Evolutionary conservation across 148 eudicot genomes (phyloP).

Genomic region (Rhododendron molle): DNA sequence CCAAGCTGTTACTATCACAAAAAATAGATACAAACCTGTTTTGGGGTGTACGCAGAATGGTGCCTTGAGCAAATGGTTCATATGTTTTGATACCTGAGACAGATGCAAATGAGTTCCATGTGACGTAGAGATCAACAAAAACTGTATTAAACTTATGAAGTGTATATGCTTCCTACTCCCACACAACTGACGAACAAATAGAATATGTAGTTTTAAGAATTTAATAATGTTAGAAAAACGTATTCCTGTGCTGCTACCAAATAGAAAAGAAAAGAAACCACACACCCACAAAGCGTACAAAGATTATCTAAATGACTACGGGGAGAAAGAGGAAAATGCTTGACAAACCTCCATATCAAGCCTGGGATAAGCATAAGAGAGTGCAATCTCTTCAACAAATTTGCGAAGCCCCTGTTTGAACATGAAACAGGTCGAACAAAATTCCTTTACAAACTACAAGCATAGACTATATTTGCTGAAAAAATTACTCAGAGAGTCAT

Average conservation of each 20-base stretch:
- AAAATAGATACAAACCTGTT: constrained; percentile 58
- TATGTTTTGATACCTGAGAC: constrained; percentile 85
- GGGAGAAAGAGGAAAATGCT: not conserved
- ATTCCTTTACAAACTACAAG: too few species aligned
- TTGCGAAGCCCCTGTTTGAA: constrained; percentile 61
- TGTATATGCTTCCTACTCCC: not conserved
- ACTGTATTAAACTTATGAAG: not conserved
- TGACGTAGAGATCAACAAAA: not conserved
- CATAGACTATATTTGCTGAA: too few species aligned
- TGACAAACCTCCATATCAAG: constrained; percentile 76
- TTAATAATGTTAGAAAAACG: too few species aligned
- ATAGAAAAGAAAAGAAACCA: too few species aligned
- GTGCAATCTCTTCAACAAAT: constrained; percentile 80
- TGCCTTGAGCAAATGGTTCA: constrained; percentile 90
- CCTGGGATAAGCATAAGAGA: constrained; percentile 77
- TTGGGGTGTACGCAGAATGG: constrained; percentile 93
- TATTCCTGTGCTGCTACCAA: too few species aligned
- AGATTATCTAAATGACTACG: too few species aligned
- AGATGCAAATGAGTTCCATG: constrained; percentile 1
- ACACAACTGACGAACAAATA: not conserved
- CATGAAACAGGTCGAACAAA: not conserved
- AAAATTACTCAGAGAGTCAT: too few species aligned
- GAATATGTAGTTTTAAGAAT: too few species aligned
- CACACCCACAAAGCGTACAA: too few species aligned
- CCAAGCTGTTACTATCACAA: not conserved